Percentiles rank a stretch among this genome's conserved stretches.
Evolutionary conservation across 2,329 filamentous ascomycete species (phyloP).

Genomic region (Fusarium sp.): DNA sequence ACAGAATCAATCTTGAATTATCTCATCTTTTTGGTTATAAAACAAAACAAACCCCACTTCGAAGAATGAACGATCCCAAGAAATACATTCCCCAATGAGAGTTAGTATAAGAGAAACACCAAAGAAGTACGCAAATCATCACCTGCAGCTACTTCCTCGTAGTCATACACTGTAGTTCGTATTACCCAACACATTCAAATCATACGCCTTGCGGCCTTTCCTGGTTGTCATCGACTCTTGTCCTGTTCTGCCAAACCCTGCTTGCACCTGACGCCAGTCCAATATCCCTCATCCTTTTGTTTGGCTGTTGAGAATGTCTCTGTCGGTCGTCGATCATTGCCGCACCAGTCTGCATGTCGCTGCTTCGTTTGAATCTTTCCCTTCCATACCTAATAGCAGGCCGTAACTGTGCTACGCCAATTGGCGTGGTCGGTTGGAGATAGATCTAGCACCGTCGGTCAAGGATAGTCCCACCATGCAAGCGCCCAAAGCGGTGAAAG

Average conservation of each 20-base stretch:
- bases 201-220: constrained; percentile 33
- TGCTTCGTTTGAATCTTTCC: constrained; percentile 36
- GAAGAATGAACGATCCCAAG: constrained; percentile 17
- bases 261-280: constrained; percentile 36
- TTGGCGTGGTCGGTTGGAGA: constrained; percentile 35
- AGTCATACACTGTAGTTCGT: constrained; percentile 49
- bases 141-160: constrained; percentile 26
- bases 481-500: constrained; percentile 44
- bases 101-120: constrained; percentile 30
- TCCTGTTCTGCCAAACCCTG: constrained; percentile 38
- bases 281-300: constrained; percentile 33
- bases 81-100: constrained; percentile 20
- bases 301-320: constrained; percentile 40
- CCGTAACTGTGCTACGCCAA: constrained; percentile 28
- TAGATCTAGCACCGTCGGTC: constrained; percentile 55
- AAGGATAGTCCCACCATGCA: constrained; percentile 53
- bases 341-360: constrained; percentile 27
- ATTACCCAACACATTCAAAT: constrained; percentile 43
- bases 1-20: constrained; percentile 41
- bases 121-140: constrained; percentile 33
- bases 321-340: constrained; percentile 44
- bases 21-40: constrained; percentile 16
- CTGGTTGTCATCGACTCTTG: constrained; percentile 28
- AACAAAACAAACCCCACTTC: neutral
- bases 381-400: constrained; percentile 32